A percentile compares a stretch with the other conserved stretches of the same genome.
These are phyloP conservation scores for Nakaseomyces bracarensis DNA, from an alignment of 1,139 yeast species.

Conservation along the genomic window DNA sequence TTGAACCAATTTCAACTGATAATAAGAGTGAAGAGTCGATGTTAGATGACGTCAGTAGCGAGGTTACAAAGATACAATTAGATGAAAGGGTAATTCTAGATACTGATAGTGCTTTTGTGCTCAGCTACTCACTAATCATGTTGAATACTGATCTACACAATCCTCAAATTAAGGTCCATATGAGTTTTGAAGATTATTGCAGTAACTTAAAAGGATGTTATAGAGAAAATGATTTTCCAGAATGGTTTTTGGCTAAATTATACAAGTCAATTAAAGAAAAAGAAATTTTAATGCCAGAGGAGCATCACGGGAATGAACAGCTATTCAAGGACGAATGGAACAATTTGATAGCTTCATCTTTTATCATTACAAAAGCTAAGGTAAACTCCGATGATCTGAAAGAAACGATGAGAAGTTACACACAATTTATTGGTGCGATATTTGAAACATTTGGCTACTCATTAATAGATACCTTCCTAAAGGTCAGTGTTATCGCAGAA, in stretches of 20 bases:
- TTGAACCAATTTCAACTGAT: background rate
- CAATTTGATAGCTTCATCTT: slow-evolving; percentile 51
- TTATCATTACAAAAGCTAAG: slow-evolving; percentile 25
- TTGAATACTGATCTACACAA: slow-evolving; percentile 69
- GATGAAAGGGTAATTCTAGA: slow-evolving; percentile 48
- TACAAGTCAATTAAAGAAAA: slow-evolving; percentile 69
- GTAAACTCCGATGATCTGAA: slow-evolving; percentile 12
- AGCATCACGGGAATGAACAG: slow-evolving; percentile 71
- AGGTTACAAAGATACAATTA: slow-evolving; percentile 9
- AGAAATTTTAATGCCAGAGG: slow-evolving; percentile 96
- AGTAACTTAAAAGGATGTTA: slow-evolving; percentile 72
- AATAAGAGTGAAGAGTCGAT: background rate
- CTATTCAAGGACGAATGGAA: slow-evolving; percentile 94
- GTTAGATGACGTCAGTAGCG: background rate
- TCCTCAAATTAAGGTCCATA: slow-evolving; percentile 70
- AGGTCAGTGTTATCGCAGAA: slow-evolving; percentile 73
- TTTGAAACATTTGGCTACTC: slow-evolving; percentile 55
- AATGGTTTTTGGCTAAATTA: slow-evolving; percentile 72
- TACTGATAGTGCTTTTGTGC: slow-evolving; percentile 58
- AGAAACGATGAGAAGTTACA: background rate
- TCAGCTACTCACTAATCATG: slow-evolving; percentile 66
- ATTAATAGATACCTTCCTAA: slow-evolving; percentile 58
- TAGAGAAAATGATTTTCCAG: slow-evolving; percentile 66
- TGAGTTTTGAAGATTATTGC: slow-evolving; percentile 76
- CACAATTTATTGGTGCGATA: slow-evolving; percentile 52